Evolutionary conservation across 1,284 basidiomycete species (phyloP), one percentile per base, ranked within the genome.

Genomic region (Leccinum griseonigrum): DNA sequence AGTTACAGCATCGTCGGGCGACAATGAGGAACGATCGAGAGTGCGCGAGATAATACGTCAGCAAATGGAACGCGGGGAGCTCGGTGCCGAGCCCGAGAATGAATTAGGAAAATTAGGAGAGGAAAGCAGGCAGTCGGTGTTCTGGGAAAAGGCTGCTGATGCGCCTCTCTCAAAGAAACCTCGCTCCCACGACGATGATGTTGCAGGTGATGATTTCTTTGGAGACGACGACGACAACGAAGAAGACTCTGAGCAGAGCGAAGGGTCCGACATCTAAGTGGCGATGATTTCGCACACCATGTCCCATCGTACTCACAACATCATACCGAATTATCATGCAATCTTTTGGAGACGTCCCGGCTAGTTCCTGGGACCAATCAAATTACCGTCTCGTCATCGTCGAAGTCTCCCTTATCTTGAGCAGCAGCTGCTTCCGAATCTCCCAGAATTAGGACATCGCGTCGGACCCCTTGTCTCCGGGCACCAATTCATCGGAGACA

Each of bases 21-120:
- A 71, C 58, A 68, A 74, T 32, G 64, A 74, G 57, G 66, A 82
- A 53, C 80, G 91, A n/a, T 82, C 86, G 56, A 84, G 87, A 68
- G 72, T 94, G 31, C 82, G 88, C 22, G 71, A 73, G 52, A 83
- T 82, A 82, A 85, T 92, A 57, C 78, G 80, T 51, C 75, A 77
- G 59, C 79, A 82, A 63, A 95, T 95, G 92, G 75, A 79, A 51
- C 75, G 72, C 0, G 87, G 88, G 1, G 83, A 85, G 64, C 68
- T 94, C 57, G 80, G 83, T 26, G 60, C 65, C 2, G 84, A 86
- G 67, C 91, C 92, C 4, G 92, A 94, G 71, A 68, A 81, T 48
- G 75, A 78, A 10, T 57, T 69, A n/a, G 66, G 67, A 64, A 67
- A 61, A 22, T 22, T 34, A 54, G 66, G 62, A 60, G 68, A 60